Percentiles rank a stretch among this genome's conserved stretches.
These are phyloP conservation scores for Oryza punctata DNA, from an alignment of 176 grass and related monocot species.

Conservation along the genomic window DNA sequence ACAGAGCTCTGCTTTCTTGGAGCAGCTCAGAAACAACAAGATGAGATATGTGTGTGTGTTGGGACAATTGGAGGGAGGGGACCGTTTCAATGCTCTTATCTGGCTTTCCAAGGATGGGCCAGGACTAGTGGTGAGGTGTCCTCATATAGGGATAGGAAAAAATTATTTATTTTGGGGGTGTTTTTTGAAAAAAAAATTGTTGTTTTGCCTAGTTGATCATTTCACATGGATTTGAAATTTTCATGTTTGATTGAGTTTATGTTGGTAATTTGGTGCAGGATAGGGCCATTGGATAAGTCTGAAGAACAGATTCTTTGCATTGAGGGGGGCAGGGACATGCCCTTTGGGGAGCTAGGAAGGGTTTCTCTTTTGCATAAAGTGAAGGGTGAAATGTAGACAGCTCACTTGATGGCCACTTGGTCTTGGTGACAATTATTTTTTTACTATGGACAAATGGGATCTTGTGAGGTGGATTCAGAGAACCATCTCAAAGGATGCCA, in stretches of 20 bases:
- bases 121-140: too few relatives aligned
- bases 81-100: constrained; percentile 22
- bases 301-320: not conserved
- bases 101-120: not conserved
- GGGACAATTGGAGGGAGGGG: not conserved
- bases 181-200: too few relatives aligned
- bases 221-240: not conserved
- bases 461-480: constrained; percentile 2
- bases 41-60: too few relatives aligned
- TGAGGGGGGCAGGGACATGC: constrained; percentile 28
- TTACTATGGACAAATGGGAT: constrained; percentile 5
- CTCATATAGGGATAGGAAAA: too few relatives aligned
- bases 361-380: not conserved
- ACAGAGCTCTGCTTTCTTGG: not conserved
- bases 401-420: constrained; percentile 21
- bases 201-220: not conserved
- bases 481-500: constrained; percentile 4
- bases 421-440: not conserved
- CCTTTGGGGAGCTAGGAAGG: constrained; percentile 33
- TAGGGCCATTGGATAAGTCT: not conserved
- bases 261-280: not conserved
- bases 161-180: too few relatives aligned
- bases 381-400: constrained; percentile 24
- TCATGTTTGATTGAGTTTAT: not conserved
- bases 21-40: too few relatives aligned